phyloP scores from a whole-genome alignment of 495 filamentous ascomycete species.

The Aspergillus sparsus region DNA sequence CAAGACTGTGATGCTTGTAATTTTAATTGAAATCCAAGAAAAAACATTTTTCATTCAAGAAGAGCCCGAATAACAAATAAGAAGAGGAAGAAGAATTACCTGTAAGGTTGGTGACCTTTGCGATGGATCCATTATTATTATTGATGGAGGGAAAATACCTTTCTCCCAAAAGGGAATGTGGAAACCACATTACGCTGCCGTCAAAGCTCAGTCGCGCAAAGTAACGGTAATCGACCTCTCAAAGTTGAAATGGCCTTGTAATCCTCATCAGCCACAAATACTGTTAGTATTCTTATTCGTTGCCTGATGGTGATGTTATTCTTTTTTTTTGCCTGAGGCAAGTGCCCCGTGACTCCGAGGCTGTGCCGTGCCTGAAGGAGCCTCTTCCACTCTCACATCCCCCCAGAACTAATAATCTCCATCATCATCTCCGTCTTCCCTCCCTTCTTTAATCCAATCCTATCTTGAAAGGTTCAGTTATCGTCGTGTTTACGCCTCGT shows the following conservation, averaged over 20 bases:
- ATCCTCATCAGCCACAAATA: background rate
- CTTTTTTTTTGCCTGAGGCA: slow-evolving; percentile 19
- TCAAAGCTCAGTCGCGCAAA: background rate
- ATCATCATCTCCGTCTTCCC: slow-evolving; percentile 5
- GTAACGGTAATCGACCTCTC: background rate
- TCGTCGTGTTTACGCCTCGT: slow-evolving; percentile 8
- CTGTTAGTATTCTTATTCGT: background rate
- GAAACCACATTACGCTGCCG: background rate
- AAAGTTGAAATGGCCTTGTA: background rate
- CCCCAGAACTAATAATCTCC: background rate
- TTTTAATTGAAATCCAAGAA: no score
- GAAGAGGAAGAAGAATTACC: no score
- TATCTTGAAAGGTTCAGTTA: background rate
- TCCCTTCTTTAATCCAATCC: slow-evolving; percentile 19
- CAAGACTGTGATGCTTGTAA: no score
- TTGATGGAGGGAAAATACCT: no score
- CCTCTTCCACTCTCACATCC: background rate
- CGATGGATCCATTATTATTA: no score
- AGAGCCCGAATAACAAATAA: no score
- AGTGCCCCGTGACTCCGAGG: slow-evolving; percentile 23
- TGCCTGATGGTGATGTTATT: slow-evolving; percentile 4
- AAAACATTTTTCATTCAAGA: no score
- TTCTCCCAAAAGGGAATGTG: background rate
- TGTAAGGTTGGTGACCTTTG: no score
- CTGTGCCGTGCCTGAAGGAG: slow-evolving; percentile 9